Base-by-base conservation (phyloP, 306 rosid genomes). In the Neltuma alba region DNA sequence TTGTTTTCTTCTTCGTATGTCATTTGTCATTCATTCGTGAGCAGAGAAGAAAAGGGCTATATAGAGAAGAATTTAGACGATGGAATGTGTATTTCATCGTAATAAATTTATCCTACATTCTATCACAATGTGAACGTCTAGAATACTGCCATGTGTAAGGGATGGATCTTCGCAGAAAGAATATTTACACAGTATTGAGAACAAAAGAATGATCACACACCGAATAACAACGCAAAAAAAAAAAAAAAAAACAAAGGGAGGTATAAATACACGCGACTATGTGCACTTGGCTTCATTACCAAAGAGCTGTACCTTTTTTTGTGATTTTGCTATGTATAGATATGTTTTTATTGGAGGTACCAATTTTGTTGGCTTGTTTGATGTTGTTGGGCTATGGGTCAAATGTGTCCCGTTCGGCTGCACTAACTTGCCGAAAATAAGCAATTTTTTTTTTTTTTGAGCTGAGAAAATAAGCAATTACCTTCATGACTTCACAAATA, bases 1-100 rank as follows among this genome's bases (percentile, higher is more conserved):
- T 14, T 48, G 11, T 27, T 11, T 4, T 13, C 2, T 9, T 75
- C 36, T 44, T 47, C 27, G 4, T 7, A 52, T 52, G 58, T 74
- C 74, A 55, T 72, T 57, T 45, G 77, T 77, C 74, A 71, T 66
- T 77, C 74, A 71, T 66, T 20, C 60, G 11, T 65, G 81, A 40
- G 21, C 60, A 21, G 31, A 55, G 30, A 57, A 27, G 64, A 58
- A 4, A 11, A 10, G 18, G 15, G 64, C n/a, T n/a, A n/a, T n/a
- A 2, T 57, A 57, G 63, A 58, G 64, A 57, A 27, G 34, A 57
- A 58, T 58, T 58, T 25, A 58, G 33, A 57, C 18, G 62, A 9
- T 23, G 64, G 34, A 58, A 36, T 25, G 20, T 58, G 52, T 45
- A 16, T 58, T 52, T 58, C 64, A 58, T 58, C 16, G 18, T 1